Evolutionary conservation across 129 eudicot genomes (phyloP).

Genomic region (Silybum marianum): DNA sequence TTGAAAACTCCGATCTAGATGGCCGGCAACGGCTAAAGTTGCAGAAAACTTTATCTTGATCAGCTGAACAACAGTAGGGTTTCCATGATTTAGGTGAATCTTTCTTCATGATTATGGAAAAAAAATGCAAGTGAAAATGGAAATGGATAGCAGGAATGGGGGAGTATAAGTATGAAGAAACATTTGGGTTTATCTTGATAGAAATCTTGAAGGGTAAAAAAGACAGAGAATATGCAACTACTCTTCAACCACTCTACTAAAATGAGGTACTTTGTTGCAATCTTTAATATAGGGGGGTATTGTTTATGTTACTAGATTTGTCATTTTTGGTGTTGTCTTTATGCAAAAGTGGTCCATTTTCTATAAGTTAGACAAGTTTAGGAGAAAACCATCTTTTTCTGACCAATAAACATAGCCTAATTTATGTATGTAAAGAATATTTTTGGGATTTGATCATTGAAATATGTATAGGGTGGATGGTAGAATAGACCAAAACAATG

Average conservation of each 20-base stretch:
- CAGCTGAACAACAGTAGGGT: conserved; percentile 82
- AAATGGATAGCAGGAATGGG: conserved; percentile 25
- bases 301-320: conserved; percentile 43
- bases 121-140: background rate
- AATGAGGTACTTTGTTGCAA: conserved; percentile 45
- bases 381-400: conserved; percentile 20
- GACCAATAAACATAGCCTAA: conserved; percentile 6
- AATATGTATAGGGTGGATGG: background rate
- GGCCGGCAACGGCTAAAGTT: conserved; percentile 70
- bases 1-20: conserved; percentile 57
- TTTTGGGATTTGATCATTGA: background rate
- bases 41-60: conserved; percentile 56
- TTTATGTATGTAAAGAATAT: background rate
- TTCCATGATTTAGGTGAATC: conserved; percentile 64
- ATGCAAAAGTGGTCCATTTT: conserved; percentile 44
- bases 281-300: conserved; percentile 38
- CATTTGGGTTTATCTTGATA: conserved; percentile 17
- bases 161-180: conserved; percentile 29
- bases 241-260: conserved; percentile 98
- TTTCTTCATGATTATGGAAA: conserved; percentile 40
- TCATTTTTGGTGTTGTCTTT: conserved; percentile 49
- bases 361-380: conserved; percentile 22
- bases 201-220: conserved; percentile 23
- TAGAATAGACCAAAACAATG: background rate
- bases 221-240: conserved; percentile 52